A percentile compares a stretch with the other conserved stretches of the same genome.
phyloP scores from a whole-genome alignment of 257 asterid genomes.

The Cruciata laevipes region DNA sequence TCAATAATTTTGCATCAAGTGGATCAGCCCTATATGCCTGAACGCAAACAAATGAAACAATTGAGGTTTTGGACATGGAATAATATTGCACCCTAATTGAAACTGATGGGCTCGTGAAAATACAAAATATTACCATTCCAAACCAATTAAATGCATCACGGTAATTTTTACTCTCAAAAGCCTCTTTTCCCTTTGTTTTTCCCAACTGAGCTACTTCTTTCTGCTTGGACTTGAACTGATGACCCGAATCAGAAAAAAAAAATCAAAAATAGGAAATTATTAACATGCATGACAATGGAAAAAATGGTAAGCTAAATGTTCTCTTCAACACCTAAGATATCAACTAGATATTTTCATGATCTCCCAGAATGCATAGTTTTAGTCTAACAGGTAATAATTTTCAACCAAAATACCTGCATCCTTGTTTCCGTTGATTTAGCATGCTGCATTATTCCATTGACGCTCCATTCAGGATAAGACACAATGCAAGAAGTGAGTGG shows the following conservation, averaged over 20 bases:
- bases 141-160: conserved; percentile 20
- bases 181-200: conserved; percentile 10
- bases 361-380: no score
- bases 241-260: no score
- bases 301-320: background rate
- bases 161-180: conserved; percentile 10
- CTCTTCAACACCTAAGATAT: no score
- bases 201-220: background rate
- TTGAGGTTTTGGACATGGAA: no score
- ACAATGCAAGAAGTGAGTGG: conserved; percentile 18
- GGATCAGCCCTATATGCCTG: conserved; percentile 12
- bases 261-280: no score
- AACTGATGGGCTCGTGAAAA: background rate
- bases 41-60: background rate
- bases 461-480: conserved; percentile 26
- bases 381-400: no score
- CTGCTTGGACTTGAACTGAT: conserved; percentile 15
- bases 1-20: conserved; percentile 2
- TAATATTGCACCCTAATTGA: no score
- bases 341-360: no score
- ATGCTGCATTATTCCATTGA: conserved; percentile 16
- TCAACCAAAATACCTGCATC: background rate
- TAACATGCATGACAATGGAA: background rate
- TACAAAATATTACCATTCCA: conserved; percentile 17
- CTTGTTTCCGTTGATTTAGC: conserved; percentile 15